A percentile compares a stretch with the other conserved stretches of the same genome.
Conservation (phyloP, 2,329 filamentous ascomycete genomes). For the Neospermospora avenae region DNA sequence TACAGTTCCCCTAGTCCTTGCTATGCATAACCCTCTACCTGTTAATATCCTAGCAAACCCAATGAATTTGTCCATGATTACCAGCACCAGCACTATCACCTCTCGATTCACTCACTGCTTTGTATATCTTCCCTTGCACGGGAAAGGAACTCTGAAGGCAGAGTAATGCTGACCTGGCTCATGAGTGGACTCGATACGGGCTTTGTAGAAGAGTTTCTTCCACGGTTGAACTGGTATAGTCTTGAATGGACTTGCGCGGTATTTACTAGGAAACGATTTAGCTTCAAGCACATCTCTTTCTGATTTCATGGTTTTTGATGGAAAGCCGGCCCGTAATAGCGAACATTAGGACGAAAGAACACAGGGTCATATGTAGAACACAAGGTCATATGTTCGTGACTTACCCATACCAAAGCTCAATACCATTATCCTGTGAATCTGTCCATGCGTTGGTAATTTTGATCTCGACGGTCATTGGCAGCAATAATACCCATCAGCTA, state of each 20-base stretch:
- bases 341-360: too few species aligned
- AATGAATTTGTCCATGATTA: too few species aligned
- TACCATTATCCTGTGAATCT: not conserved
- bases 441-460: not conserved
- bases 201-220: not conserved
- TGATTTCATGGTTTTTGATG: too few species aligned
- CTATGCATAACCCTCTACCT: too few species aligned
- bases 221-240: not conserved
- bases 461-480: not conserved
- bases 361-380: too few species aligned
- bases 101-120: too few species aligned
- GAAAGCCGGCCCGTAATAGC: too few species aligned
- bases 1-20: too few species aligned
- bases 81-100: too few species aligned
- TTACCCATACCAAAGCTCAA: not conserved
- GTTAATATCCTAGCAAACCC: too few species aligned
- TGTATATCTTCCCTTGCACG: not conserved
- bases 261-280: not conserved
- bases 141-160: not conserved
- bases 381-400: not conserved
- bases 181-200: not conserved
- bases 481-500: not conserved
- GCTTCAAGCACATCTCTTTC: too few species aligned
- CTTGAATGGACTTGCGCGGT: not conserved
- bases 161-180: not conserved